These are phyloP conservation scores for Pseudocohnilembus persalinus DNA, from an alignment of 169 alveolate genomes.

Conservation along the genomic window DNA sequence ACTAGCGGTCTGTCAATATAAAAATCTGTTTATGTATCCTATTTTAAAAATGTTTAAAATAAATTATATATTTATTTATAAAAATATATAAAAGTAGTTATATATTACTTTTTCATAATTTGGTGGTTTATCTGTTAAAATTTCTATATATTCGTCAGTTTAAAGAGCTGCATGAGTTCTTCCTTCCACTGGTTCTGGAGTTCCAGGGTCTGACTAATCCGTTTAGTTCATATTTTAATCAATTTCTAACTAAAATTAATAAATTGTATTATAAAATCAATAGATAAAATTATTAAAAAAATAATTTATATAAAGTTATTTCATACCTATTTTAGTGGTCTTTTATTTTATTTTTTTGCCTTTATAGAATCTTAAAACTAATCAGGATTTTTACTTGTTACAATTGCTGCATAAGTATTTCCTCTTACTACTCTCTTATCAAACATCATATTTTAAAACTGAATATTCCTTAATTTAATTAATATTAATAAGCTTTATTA, in stretches of 20 bases:
- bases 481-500: neutral
- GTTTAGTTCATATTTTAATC: neutral
- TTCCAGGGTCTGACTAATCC: conserved; percentile 34
- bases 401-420: conserved; percentile 69
- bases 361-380: neutral
- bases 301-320: too few relatives aligned
- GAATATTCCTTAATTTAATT: conserved; percentile 23
- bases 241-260: neutral
- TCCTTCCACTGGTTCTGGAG: conserved; percentile 84
- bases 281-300: too few relatives aligned
- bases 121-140: conserved; percentile 85
- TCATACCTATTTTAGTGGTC: neutral
- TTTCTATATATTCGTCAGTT: conserved; percentile 84
- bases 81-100: conserved; percentile 49
- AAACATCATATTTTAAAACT: conserved; percentile 71
- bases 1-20: conserved; percentile 87
- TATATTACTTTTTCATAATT: conserved; percentile 67
- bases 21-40: conserved; percentile 88
- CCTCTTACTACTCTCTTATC: conserved; percentile 84
- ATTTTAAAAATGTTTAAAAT: neutral
- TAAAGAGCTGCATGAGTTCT: conserved; percentile 78
- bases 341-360: too few relatives aligned
- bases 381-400: conserved; percentile 13
- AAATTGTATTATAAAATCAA: neutral
- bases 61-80: neutral